A percentile compares a stretch with the other conserved stretches of the same genome.
These are phyloP conservation scores for Mortierella sp. DNA, from an alignment of 371 early-diverging fungal genomes.

Conservation along the genomic window DNA sequence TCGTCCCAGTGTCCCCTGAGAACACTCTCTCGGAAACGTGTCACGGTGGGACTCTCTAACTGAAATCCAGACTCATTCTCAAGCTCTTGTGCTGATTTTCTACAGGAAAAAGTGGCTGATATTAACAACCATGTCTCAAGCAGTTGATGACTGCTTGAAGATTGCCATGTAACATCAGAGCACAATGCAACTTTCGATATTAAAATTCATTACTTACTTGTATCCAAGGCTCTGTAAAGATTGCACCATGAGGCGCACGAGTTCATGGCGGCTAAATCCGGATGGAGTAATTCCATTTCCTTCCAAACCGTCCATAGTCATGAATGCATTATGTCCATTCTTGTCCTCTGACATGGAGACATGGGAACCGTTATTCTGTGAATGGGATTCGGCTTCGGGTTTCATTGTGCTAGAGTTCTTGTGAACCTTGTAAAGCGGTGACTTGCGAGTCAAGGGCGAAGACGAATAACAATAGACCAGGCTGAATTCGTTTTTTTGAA, in stretches of 20 bases:
- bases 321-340: conserved; percentile 14
- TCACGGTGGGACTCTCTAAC: conserved; percentile 43
- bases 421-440: not conserved
- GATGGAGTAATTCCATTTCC: conserved; percentile 21
- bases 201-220: conserved; percentile 62
- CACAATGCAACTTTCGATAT: not conserved
- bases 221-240: conserved; percentile 87
- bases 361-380: conserved; percentile 19
- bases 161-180: not conserved
- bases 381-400: conserved; percentile 24
- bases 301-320: conserved; percentile 24
- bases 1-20: conserved; percentile 42
- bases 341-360: conserved; percentile 12
- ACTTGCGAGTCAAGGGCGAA: conserved; percentile 1
- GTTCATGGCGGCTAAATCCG: conserved; percentile 65
- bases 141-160: too few relatives aligned
- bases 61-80: conserved; percentile 50
- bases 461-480: conserved; percentile 1
- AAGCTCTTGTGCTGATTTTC: conserved; percentile 40
- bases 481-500: conserved; percentile 27
- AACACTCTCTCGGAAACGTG: conserved; percentile 50
- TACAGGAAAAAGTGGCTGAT: not conserved
- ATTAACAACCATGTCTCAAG: not conserved
- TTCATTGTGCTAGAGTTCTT: conserved; percentile 22
- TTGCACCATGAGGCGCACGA: conserved; percentile 89